Base-by-base conservation (phyloP, 768 basidiomycete species). In the Asterophora lycoperdoides region DNA sequence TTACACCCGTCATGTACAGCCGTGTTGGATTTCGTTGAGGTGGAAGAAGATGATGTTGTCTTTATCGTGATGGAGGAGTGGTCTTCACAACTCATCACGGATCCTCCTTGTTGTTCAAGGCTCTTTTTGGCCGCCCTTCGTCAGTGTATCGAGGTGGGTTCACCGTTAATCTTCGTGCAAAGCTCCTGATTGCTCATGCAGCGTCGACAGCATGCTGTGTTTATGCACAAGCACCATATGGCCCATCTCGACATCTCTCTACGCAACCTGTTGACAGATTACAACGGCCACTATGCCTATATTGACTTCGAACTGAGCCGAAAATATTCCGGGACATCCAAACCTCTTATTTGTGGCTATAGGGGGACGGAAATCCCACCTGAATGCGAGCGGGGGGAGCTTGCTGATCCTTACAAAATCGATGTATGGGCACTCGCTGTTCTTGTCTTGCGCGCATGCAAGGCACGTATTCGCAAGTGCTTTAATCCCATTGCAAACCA, bases 31-130 rank as follows among this genome's bases (percentile, higher is more conserved):
- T 63, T 86, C 15, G 75, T 89, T 42, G 75, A 79, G 54, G 67
- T 78, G 17, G 61, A 68, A 2, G 59, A 69, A 8, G 82, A 85
- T 49, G 62, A 68, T 41, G 60, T 84, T 32, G 80, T 71, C 11
- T 83, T 89, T 57, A 80, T 89, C 48, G 80, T 89, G 19, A 88
- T 87, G 85, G 87, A 89, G 60, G 78, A 86, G 64, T 89, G 87
- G 87, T 83, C 81, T 11, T 71, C 84, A 9, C 76, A 83, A 46
- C 67, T 87, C 17, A 69, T 83, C 18, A 66, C 73, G 11, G 70
- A 69, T 50, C 67, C 70, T 19, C 80, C 82, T 5, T 76, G 74
- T 58, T 79, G 71, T 54, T 60, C 83, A 42, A 65, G 65, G 35
- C 64, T 70, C 11, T 85, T 86, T 56, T 62, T 89, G 19, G 69